Evolutionary conservation across 2,329 filamentous ascomycete species (phyloP).

Genomic region (Clarireedia hainanense): DNA sequence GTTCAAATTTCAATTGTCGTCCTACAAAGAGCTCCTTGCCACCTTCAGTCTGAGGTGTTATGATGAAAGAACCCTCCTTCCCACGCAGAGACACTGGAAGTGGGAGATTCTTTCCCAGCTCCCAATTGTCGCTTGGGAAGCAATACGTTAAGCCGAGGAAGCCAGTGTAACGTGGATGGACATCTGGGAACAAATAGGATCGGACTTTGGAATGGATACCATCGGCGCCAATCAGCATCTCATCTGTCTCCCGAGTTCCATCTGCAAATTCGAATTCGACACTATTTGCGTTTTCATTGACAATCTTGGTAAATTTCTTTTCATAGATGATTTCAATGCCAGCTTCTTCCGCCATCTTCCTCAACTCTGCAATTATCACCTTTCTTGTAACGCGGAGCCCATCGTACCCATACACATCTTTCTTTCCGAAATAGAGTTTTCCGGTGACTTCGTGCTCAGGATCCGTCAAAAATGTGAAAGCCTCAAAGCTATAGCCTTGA

Average conservation of each 20-base stretch:
- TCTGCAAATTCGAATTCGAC: constrained; percentile 42
- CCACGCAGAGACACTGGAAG: constrained; percentile 19
- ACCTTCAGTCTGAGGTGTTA: constrained; percentile 41
- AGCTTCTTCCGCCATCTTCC: constrained; percentile 33
- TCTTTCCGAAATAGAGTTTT: constrained; percentile 36
- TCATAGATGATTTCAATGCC: constrained; percentile 39
- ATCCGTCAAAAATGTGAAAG: too few species aligned
- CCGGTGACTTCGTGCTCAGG: too few species aligned
- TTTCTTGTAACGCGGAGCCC: constrained; percentile 47
- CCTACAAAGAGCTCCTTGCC: constrained; percentile 43
- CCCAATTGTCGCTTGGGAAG: not conserved
- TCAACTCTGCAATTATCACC: constrained; percentile 42
- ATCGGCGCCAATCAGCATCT: constrained; percentile 48
- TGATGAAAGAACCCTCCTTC: constrained; percentile 38
- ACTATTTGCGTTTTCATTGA: constrained; percentile 32
- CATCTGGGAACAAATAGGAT: constrained; percentile 40
- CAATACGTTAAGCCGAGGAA: constrained; percentile 32
- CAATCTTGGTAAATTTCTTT: constrained; percentile 39
- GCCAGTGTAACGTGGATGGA: constrained; percentile 43
- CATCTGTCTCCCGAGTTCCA: constrained; percentile 33
- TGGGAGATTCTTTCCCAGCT: constrained; percentile 19
- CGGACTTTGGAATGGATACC: constrained; percentile 52
- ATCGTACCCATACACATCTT: constrained; percentile 42
- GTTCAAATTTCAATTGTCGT: constrained; percentile 33
- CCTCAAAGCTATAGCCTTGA: too few species aligned